Conservation (phyloP, 495 filamentous ascomycete genomes). For the Extremus antarcticus region DNA sequence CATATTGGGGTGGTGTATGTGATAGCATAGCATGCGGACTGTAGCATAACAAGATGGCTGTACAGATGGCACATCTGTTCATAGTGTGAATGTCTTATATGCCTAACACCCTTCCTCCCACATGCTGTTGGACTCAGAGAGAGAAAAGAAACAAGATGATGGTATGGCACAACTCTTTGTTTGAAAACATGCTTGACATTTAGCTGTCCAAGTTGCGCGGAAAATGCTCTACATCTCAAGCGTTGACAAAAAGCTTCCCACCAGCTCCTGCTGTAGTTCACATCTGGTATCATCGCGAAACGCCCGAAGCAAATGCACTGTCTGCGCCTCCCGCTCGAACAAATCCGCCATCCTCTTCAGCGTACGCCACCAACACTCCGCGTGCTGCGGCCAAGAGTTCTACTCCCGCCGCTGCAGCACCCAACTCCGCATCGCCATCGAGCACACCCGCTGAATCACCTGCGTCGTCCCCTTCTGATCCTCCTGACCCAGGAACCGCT, state of each 20-base stretch:
- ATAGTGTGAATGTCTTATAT: too few species aligned
- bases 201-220: too few species aligned
- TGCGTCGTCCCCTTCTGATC: conserved; percentile 64
- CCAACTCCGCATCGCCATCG: conserved; percentile 56
- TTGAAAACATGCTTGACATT: too few species aligned
- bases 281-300: background rate
- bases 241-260: background rate
- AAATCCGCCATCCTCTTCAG: background rate
- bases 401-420: conserved; percentile 14
- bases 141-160: too few species aligned
- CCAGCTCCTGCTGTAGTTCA: background rate
- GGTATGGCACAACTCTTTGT: too few species aligned
- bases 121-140: too few species aligned
- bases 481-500: conserved; percentile 70
- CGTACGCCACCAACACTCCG: background rate
- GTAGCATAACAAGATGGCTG: background rate
- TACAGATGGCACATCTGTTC: too few species aligned
- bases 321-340: background rate
- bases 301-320: background rate
- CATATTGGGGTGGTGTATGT: background rate
- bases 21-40: too few species aligned
- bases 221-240: background rate
- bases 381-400: background rate
- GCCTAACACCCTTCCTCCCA: too few species aligned
- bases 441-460: conserved; percentile 65